phyloP scores from a whole-genome alignment of 257 asterid genomes.

The Jasminum sambac region DNA sequence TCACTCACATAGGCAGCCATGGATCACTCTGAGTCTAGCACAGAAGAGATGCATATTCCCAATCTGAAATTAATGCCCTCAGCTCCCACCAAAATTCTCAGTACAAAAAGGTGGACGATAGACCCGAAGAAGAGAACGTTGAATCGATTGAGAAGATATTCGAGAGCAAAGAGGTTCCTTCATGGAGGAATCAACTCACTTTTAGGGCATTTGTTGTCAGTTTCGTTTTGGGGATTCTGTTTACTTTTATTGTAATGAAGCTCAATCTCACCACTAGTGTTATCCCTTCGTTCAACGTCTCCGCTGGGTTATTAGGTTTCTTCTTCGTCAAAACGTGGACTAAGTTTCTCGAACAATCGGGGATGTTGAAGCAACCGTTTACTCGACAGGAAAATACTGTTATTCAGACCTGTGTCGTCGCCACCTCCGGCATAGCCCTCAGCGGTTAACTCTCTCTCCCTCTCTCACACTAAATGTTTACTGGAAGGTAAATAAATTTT shows the following conservation, averaged over 20 bases:
- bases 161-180: conserved; percentile 71
- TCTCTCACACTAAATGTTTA: background rate
- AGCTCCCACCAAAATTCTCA: background rate
- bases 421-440: conserved; percentile 91
- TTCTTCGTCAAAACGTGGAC: conserved; percentile 90
- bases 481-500: no score
- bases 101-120: conserved; percentile 24
- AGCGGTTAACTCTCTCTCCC: conserved; percentile 50
- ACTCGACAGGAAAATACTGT: conserved; percentile 93
- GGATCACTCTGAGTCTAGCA: conserved; percentile 30
- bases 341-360: conserved; percentile 62
- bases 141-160: conserved; percentile 66
- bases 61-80: background rate
- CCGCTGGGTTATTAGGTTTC: conserved; percentile 93
- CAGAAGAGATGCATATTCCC: background rate
- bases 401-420: conserved; percentile 95
- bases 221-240: conserved; percentile 58
- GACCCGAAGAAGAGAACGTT: conserved; percentile 21
- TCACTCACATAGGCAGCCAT: conserved; percentile 3
- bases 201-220: conserved; percentile 72
- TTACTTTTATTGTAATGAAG: conserved; percentile 93
- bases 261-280: conserved; percentile 88
- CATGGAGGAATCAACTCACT: conserved; percentile 87
- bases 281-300: conserved; percentile 86
- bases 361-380: conserved; percentile 70